Base-by-base conservation (phyloP, 768 basidiomycete genomes). In the Tulasnella sp. region DNA sequence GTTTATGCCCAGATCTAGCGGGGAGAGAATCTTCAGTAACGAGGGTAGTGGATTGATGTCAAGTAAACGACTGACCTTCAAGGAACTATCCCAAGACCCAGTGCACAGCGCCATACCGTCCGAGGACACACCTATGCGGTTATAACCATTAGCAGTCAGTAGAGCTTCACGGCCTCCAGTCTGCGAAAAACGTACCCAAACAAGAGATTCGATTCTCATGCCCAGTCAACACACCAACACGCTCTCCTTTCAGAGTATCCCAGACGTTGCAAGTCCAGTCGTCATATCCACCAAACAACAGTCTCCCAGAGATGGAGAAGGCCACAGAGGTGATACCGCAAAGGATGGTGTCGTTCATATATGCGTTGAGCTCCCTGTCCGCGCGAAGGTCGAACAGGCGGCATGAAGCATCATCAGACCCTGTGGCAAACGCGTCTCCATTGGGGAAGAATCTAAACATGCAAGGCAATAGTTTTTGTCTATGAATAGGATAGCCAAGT, bases 191-290 rank as follows among this genome's bases (percentile, higher is more conserved):
- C 45, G 7, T n/a, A 58, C 95, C 95, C 66, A 99, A 74, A 76
- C 96, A 98, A 68, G 86, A 89, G 66, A 99, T 93, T 64, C 95
- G 78, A 77, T 99, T 99, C 78, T 99, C 95, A 68, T 99, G 95
- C 17, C 96, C 95, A 34, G 93, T 92, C 62, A 99, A 74, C 54
- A 99, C 95, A 61, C 95, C 95, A 43, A 99, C 93, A 60, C 95
- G 88, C 72, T 98, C 95, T 58, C 96, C 96, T 73, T 95, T 96
- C 68, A 99, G 78, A 30, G 94, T 97, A 70, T 99, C 95, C 95
- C 95, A 99, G 56, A 98, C 96, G 70, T 99, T 99, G 77, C 92
- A 94, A 66, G 96, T 98, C 89, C 96, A 98, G 70, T 99, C 95
- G 72, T 99, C 95, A 70, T 99, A 99, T 44, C 95, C 95, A 65